phyloP scores from a whole-genome alignment of 176 grass and related monocot species.

The Aegilops speltoides region DNA sequence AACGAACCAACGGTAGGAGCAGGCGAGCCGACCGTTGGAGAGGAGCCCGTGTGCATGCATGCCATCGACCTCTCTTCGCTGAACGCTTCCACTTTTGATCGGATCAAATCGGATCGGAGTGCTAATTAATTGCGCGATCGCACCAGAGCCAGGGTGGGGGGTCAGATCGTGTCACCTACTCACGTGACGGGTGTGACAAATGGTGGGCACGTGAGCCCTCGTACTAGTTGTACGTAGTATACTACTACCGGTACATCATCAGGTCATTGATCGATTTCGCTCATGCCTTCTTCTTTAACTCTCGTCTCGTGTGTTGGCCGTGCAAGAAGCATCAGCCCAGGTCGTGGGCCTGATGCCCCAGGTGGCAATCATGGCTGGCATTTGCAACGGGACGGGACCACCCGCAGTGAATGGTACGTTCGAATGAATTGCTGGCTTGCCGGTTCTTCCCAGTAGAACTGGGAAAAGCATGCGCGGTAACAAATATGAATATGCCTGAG shows the following conservation, averaged over 20 bases:
- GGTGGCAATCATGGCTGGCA: neutral
- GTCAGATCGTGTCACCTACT: neutral
- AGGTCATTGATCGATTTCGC: neutral
- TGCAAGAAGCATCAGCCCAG: neutral
- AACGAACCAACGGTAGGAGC: neutral
- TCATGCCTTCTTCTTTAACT: neutral
- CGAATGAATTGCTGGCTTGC: neutral
- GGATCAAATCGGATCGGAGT: neutral
- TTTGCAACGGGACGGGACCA: neutral
- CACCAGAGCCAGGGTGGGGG: neutral
- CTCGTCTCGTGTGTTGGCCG: neutral
- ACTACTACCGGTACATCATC: neutral
- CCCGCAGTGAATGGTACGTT: neutral
- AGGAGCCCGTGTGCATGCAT: neutral
- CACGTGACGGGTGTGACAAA: slow-evolving; percentile 26
- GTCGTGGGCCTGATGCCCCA: neutral
- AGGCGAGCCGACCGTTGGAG: slow-evolving; percentile 29
- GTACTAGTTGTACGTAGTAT: neutral
- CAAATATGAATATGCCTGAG: neutral
- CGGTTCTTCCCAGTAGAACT: neutral
- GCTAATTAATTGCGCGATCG: neutral
- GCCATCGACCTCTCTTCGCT: neutral
- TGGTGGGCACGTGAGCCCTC: neutral
- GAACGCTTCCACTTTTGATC: neutral
- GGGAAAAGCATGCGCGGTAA: neutral